These are phyloP conservation scores for Penicillium olsonii DNA, from an alignment of 2,329 filamentous ascomycete species.

Conservation along the genomic window DNA sequence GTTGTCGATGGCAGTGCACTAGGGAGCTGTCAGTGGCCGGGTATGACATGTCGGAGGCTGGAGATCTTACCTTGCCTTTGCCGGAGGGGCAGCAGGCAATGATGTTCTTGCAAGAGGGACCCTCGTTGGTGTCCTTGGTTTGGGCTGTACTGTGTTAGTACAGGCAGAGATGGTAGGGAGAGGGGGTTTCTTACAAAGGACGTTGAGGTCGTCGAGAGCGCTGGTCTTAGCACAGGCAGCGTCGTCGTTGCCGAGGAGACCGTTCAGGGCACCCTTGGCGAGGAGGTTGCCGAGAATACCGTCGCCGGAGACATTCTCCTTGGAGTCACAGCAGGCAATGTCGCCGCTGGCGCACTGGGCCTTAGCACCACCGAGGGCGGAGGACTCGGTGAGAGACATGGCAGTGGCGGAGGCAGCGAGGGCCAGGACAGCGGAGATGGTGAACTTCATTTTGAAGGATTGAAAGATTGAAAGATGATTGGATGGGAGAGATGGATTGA, in stretches of 20 bases:
- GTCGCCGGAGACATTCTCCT: not conserved
- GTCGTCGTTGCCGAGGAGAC: conserved; percentile 3
- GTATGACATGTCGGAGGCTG: not conserved
- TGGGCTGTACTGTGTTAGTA: not conserved
- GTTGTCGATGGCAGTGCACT: not conserved
- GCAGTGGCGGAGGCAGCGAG: not conserved
- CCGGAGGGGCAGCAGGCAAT: conserved; percentile 1
- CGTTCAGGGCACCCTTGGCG: conserved; percentile 4
- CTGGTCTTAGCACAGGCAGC: conserved; percentile 1
- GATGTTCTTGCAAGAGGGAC: conserved; percentile 3
- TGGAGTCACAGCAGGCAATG: conserved; percentile 4
- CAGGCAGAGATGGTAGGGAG: not conserved
- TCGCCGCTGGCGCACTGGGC: not conserved
- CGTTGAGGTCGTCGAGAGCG: conserved; percentile 1
- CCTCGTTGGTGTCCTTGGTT: not conserved
- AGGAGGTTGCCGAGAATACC: conserved; percentile 3
- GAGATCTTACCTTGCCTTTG: not conserved
- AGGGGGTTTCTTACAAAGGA: not conserved
- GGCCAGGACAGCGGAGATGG: conserved; percentile 1
- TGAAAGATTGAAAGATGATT: not conserved
- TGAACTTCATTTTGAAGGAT: not conserved
- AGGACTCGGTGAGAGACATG: not conserved
- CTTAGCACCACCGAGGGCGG: not conserved
- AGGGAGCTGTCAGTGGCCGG: not conserved
- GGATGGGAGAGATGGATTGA: not conserved